Evolutionary conservation across 352 stramenopile species (phyloP).

Genomic region (Phytophthora macrochlamydospora): DNA sequence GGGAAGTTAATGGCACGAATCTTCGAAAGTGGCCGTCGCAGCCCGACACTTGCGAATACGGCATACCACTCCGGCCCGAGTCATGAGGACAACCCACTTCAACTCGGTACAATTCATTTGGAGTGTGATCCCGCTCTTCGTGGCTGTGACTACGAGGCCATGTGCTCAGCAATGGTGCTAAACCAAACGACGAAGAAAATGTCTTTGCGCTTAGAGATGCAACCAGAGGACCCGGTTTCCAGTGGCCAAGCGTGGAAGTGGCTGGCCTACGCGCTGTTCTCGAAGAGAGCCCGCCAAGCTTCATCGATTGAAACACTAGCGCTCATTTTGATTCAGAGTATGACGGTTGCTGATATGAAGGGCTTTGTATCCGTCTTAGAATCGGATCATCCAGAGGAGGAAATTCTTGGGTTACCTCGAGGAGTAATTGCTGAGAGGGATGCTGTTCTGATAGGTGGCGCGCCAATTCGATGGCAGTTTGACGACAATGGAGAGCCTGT

Average conservation of each 20-base stretch:
- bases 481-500: conserved; percentile 1
- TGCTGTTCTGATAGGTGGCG: background rate
- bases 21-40: background rate
- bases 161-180: conserved; percentile 1
- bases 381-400: background rate
- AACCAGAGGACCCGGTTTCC: background rate
- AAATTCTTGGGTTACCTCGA: background rate
- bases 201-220: background rate
- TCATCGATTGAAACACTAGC: background rate
- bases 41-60: background rate
- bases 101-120: background rate
- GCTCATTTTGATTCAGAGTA: background rate
- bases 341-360: background rate
- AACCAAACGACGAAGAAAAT: conserved; percentile 1
- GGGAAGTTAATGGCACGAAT: background rate
- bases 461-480: conserved; percentile 2
- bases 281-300: background rate
- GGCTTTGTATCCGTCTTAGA: background rate
- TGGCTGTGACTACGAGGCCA: conserved; percentile 1
- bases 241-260: background rate
- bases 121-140: conserved; percentile 8
- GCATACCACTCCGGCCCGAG: background rate
- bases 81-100: background rate
- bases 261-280: conserved; percentile 6
- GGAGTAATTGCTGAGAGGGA: background rate